Conservation (phyloP, 1,284 basidiomycete genomes). For the Taiwanofungus camphoratus region DNA sequence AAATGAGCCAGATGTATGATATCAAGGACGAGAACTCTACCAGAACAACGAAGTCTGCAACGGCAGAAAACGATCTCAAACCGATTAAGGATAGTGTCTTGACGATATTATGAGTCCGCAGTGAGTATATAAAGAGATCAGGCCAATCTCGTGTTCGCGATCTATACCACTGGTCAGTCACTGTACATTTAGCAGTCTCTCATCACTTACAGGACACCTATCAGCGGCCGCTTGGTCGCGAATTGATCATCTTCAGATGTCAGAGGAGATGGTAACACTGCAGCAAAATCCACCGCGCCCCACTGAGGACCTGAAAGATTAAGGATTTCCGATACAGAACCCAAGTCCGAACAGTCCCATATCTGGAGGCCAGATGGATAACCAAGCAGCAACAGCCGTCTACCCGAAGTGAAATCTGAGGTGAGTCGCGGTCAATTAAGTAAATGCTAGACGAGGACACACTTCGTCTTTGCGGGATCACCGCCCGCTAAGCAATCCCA, state of each 20-base stretch:
- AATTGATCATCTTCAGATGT: constrained; percentile 25
- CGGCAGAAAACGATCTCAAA: constrained; percentile 44
- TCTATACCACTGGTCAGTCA: constrained; percentile 10
- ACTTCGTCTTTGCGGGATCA: constrained; percentile 25
- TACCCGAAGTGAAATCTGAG: constrained; percentile 16
- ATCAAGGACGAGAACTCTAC: constrained; percentile 42
- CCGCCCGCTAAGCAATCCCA: constrained; percentile 26
- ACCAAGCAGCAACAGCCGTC: constrained; percentile 53
- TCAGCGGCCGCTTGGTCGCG: constrained; percentile 36
- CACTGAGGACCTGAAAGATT: constrained; percentile 37
- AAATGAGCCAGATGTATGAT: not conserved
- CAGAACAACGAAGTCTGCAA: constrained; percentile 47
- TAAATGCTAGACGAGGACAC: constrained; percentile 4
- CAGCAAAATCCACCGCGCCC: constrained; percentile 38
- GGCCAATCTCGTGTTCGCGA: constrained; percentile 16
- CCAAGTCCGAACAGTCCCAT: constrained; percentile 62
- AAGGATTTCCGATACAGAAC: constrained; percentile 47
- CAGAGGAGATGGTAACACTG: constrained; percentile 36
- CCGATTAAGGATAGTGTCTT: constrained; percentile 41
- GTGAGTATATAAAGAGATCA: constrained; percentile 50
- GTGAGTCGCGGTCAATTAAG: not conserved
- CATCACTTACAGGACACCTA: constrained; percentile 52
- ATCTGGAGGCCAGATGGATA: constrained; percentile 58
- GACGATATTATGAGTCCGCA: constrained; percentile 49
- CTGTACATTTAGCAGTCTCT: constrained; percentile 2